A percentile compares a stretch with the other conserved stretches of the same genome.
Conservation (phyloP, 2,329 filamentous ascomycete species). For the Macrophomina tecta region DNA sequence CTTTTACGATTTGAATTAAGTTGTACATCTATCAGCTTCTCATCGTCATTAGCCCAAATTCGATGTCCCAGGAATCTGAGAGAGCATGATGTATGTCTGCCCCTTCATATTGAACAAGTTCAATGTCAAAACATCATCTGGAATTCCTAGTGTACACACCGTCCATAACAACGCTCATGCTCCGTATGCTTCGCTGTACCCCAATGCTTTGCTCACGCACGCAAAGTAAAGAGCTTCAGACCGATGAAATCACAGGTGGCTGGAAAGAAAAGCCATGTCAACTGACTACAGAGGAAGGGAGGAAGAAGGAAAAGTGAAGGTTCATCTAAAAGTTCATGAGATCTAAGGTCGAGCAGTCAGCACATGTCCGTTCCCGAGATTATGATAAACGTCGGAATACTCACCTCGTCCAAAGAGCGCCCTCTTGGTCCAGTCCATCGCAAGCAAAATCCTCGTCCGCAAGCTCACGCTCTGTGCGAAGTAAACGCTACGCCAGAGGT, state of each 20-base stretch:
- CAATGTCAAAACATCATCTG: not conserved
- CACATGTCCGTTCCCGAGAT: slow-evolving; percentile 13
- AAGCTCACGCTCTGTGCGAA: slow-evolving; percentile 97
- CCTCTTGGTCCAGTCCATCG: slow-evolving; percentile 99
- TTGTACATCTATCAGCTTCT: not conserved
- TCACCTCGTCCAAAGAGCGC: slow-evolving; percentile 93
- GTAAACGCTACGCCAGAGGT: slow-evolving; percentile 94
- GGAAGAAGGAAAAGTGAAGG: not conserved
- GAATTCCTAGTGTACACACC: slow-evolving; percentile 1
- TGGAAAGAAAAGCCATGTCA: not conserved
- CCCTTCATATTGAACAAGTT: not conserved
- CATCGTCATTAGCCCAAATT: not conserved
- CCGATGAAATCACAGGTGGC: not conserved
- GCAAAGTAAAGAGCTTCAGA: not conserved
- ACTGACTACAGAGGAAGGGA: slow-evolving; percentile 8
- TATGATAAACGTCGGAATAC: slow-evolving; percentile 40
- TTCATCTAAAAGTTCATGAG: slow-evolving; percentile 41
- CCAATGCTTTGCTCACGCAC: not conserved
- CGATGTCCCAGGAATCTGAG: not conserved
- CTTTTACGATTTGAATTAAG: not conserved
- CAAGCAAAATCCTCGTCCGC: slow-evolving; percentile 83
- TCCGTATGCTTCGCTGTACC: slow-evolving; percentile 8
- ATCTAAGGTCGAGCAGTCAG: slow-evolving; percentile 33
- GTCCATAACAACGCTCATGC: slow-evolving; percentile 8
- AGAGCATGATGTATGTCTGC: not conserved